Percentiles rank a stretch among this genome's conserved stretches.
These are phyloP conservation scores for Alternaria hordeiaustralica DNA, from an alignment of 2,329 filamentous ascomycete species.

Conservation along the genomic window DNA sequence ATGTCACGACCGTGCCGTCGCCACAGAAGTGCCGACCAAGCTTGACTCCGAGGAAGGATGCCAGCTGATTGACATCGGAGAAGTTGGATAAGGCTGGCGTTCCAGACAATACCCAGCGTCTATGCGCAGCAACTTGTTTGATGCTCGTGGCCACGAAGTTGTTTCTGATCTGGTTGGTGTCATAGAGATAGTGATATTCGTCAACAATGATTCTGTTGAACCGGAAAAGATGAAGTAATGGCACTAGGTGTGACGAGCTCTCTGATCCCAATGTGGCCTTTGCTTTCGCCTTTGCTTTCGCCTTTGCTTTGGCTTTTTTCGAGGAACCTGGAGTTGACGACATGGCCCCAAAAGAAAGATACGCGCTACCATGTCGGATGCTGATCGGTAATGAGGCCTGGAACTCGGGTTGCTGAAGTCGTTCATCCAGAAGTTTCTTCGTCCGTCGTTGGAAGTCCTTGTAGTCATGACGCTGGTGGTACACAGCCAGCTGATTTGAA, in stretches of 20 bases:
- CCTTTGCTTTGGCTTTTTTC: slow-evolving; percentile 8
- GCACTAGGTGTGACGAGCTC: slow-evolving; percentile 4
- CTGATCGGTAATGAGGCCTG: slow-evolving; percentile 49
- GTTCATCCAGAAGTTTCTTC: slow-evolving; percentile 22
- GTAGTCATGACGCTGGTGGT: slow-evolving; percentile 40
- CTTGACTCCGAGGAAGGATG: slow-evolving; percentile 61
- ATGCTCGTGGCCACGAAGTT: slow-evolving; percentile 46
- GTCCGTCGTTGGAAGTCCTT: slow-evolving; percentile 38
- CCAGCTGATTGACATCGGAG: slow-evolving; percentile 65
- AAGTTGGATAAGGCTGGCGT: slow-evolving; percentile 66
- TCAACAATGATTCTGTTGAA: slow-evolving; percentile 69
- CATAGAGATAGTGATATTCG: slow-evolving; percentile 66
- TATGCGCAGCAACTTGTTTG: slow-evolving; percentile 56
- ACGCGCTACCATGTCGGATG: slow-evolving; percentile 45
- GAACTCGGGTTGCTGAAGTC: slow-evolving; percentile 44
- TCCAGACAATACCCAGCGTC: slow-evolving; percentile 68
- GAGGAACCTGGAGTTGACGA: slow-evolving; percentile 7
- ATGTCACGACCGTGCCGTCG: slow-evolving; percentile 52
- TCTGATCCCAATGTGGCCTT: background rate
- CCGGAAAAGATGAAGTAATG: slow-evolving; percentile 64
- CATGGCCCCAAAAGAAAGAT: slow-evolving; percentile 18
- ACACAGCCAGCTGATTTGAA: slow-evolving; percentile 48
- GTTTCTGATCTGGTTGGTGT: slow-evolving; percentile 41
- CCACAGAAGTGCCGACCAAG: slow-evolving; percentile 62
- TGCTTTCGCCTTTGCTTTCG: background rate